Evolutionary conservation across 2,329 filamentous ascomycete genomes (phyloP).

Genomic region (Ophiostoma populinum): DNA sequence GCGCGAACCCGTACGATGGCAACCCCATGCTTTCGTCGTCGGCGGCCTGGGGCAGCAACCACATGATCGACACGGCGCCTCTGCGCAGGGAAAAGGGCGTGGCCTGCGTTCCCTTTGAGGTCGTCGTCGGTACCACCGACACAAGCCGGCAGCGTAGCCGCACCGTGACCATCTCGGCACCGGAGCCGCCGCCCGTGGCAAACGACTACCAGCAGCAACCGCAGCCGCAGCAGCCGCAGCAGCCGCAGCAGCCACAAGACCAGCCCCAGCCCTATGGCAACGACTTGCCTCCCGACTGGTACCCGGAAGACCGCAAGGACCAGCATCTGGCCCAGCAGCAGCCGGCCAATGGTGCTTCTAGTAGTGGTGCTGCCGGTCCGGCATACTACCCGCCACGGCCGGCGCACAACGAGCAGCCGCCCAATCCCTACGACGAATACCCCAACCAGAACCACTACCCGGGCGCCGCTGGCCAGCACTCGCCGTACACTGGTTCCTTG

Average conservation of each 20-base stretch:
- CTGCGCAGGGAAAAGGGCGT: constrained; percentile 81
- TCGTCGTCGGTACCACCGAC: constrained; percentile 74
- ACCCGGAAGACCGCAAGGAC: constrained; percentile 12
- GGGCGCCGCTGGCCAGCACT: constrained; percentile 10
- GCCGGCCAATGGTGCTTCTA: neutral
- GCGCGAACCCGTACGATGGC: constrained; percentile 13
- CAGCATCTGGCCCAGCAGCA: constrained; percentile 8
- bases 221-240: constrained; percentile 11
- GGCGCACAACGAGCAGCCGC: too few relatives aligned
- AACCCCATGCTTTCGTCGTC: constrained; percentile 11
- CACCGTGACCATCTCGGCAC: neutral
- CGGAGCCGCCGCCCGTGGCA: constrained; percentile 6
- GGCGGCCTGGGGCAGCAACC: constrained; percentile 14
- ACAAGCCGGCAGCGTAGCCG: constrained; percentile 37
- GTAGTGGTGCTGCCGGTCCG: neutral
- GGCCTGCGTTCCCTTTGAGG: constrained; percentile 71
- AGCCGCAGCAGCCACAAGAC: constrained; percentile 10
- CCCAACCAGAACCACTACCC: constrained; percentile 6
- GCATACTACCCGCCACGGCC: neutral
- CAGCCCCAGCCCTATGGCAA: constrained; percentile 11
- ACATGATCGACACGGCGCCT: constrained; percentile 71
- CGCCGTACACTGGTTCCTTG: constrained; percentile 7
- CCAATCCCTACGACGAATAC: neutral
- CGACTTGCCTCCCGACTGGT: constrained; percentile 4
- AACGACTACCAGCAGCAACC: constrained; percentile 11